Evolutionary conservation across 805 yeast genomes (phyloP), one percentile per base, ranked within the genome.

Genomic region (Wickerhamomyces ciferrii): DNA sequence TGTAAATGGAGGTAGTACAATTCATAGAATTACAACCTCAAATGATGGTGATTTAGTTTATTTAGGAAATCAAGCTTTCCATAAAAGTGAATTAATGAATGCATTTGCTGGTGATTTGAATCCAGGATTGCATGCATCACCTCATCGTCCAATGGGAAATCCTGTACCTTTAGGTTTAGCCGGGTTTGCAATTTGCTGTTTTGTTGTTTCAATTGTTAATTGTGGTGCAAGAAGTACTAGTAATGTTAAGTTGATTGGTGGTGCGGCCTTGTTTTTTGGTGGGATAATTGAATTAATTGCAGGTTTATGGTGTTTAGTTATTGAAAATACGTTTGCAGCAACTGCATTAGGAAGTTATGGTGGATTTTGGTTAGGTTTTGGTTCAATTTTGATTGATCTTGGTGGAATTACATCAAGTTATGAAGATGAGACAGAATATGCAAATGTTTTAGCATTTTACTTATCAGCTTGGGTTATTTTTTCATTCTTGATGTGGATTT

Each of bases 281-380:
- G 92, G 91, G 35, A 70, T 79, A 20, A 75, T 84, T 48, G 90
- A 84, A 65, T 67, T 82, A 47, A 67, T 83, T 49, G 87, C 91
- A 7, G 91, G 90, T 47, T 72, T 84, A 72, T 79, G 86, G 76
- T 88, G 86, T 64, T 74, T 84, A 65, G 80, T 83, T n/a, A 71
- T 79, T 37, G 90, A 85, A 55, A 84, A 83, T 65, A 83, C 89
- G 20, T 84, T 83, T 67, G 88, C 88, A 66, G 87, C 83, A 54
- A 74, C 84, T 25, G 67, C 68, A 20, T 59, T 70, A 48, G 66
- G 69, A 32, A 61, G 72, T 5, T 70, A 67, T 53, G 92, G 87
- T 48, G 91, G 88, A 3, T 84, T 84, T 62, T 84, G 92, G 92
- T 77, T 82, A 70, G 70, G 83, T 24, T 84, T 79, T 71, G 90